These are phyloP conservation scores for Zizania palustris DNA, from an alignment of 202 grass and related monocot genomes.

Conservation along the genomic window DNA sequence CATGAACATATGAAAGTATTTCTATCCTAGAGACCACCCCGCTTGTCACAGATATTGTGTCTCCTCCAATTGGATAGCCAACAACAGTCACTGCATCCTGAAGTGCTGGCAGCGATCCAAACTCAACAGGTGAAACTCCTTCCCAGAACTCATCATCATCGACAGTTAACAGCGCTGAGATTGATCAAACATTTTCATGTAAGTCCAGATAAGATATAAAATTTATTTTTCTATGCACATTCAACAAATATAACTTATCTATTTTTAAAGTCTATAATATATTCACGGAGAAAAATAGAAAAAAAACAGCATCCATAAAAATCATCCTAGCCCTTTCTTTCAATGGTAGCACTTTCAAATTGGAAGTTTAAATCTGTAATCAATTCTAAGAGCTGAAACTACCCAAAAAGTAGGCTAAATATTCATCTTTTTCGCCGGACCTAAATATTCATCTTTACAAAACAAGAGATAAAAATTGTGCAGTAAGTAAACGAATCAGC, in stretches of 20 bases:
- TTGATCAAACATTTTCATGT: constrained; percentile 26
- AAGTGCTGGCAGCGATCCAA: constrained; percentile 81
- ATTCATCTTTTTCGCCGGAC: too few species aligned
- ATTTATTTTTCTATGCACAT: not conserved
- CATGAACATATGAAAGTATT: constrained; percentile 96
- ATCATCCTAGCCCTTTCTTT: not conserved
- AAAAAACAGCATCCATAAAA: not conserved
- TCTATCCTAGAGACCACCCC: constrained; percentile 98
- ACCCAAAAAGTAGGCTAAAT: not conserved
- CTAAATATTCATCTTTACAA: not conserved
- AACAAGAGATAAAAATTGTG: not conserved
- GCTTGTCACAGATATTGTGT: constrained; percentile 97
- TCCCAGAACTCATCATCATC: constrained; percentile 94
- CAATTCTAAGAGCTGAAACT: not conserved
- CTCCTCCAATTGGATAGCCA: constrained; percentile 97
- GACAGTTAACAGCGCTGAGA: constrained; percentile 79
- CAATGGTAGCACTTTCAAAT: not conserved
- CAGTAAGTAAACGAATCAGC: not conserved
- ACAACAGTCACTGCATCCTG: constrained; percentile 97
- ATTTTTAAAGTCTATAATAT: not conserved
- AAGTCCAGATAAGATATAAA: not conserved
- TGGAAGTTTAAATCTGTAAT: not conserved
- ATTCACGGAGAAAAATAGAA: not conserved
- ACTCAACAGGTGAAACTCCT: constrained; percentile 80
- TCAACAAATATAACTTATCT: constrained; percentile 3